Evolutionary conservation across 371 early-diverging fungal genomes (phyloP).

Genomic region (Dichotomocladium elegans): DNA sequence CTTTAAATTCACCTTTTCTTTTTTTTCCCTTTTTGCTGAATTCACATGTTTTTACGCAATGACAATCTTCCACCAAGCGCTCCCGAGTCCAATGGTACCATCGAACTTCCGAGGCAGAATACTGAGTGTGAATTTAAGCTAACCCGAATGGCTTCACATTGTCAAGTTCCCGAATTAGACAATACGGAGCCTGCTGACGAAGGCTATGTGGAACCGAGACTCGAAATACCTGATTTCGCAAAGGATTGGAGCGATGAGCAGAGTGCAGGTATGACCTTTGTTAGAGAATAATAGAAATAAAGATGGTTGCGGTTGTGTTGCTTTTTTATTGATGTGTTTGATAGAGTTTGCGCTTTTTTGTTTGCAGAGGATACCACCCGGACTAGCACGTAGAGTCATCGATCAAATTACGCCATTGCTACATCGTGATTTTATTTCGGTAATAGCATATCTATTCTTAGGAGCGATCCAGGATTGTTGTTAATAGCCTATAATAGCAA

Average conservation of each 20-base stretch:
- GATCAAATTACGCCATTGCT: conserved; percentile 58
- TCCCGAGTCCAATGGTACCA: neutral
- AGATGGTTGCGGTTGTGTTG: neutral
- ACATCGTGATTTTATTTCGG: conserved; percentile 59
- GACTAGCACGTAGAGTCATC: conserved; percentile 49
- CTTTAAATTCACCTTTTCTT: neutral
- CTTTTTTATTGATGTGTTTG: conserved; percentile 2
- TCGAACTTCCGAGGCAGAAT: neutral
- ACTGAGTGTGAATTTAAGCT: neutral
- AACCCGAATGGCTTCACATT: neutral
- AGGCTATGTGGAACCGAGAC: conserved; percentile 61
- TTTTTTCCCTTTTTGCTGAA: neutral
- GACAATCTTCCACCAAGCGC: neutral
- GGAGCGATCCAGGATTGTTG: neutral
- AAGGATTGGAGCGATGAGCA: conserved; percentile 57
- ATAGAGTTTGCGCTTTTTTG: conserved; percentile 69
- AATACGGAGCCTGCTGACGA: conserved; percentile 43
- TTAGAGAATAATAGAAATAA: neutral
- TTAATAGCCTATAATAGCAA: conserved; percentile 14
- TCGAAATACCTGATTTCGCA: conserved; percentile 50
- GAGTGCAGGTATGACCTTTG: neutral
- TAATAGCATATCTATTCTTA: conserved; percentile 12
- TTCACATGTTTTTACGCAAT: neutral
- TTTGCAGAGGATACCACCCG: conserved; percentile 56
- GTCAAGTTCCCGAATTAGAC: neutral